A percentile compares a stretch with the other conserved stretches of the same genome.
These are phyloP conservation scores for Hirsutella minnesotensis DNA, from an alignment of 2,329 filamentous ascomycete species.

Conservation along the genomic window DNA sequence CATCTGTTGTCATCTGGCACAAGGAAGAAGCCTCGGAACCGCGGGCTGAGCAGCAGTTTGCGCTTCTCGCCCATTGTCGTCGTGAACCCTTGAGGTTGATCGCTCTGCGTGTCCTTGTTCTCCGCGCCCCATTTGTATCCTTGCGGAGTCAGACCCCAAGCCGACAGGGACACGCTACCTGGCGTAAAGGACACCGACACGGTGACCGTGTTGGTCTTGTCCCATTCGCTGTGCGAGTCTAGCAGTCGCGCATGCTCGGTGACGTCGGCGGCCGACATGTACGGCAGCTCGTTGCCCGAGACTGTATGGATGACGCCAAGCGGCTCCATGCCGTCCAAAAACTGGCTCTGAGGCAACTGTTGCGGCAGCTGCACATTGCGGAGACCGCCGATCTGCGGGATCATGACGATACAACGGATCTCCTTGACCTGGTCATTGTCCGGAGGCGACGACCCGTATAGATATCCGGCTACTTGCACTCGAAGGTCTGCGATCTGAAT, in stretches of 20 bases:
- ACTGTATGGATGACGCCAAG: slow-evolving; percentile 92
- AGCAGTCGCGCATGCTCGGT: slow-evolving; percentile 88
- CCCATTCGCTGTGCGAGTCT: slow-evolving; percentile 54
- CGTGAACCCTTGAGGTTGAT: slow-evolving; percentile 88
- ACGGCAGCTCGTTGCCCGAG: slow-evolving; percentile 86
- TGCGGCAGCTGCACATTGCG: slow-evolving; percentile 86
- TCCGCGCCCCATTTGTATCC: slow-evolving; percentile 96
- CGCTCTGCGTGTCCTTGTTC: slow-evolving; percentile 85
- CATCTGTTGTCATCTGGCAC: slow-evolving; percentile 82
- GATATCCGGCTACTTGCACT: slow-evolving; percentile 89
- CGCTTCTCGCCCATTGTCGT: slow-evolving; percentile 91
- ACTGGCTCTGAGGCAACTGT: slow-evolving; percentile 83
- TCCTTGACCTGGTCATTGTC: slow-evolving; percentile 98
- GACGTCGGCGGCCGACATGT: slow-evolving; percentile 92
- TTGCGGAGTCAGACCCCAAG: slow-evolving; percentile 82
- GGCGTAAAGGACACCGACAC: slow-evolving; percentile 96
- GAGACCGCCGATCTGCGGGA: slow-evolving; percentile 89
- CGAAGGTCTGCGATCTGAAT: slow-evolving; percentile 94
- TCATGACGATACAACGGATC: slow-evolving; percentile 90
- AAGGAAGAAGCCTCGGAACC: slow-evolving; percentile 91
- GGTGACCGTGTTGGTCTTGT: slow-evolving; percentile 80
- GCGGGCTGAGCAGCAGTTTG: slow-evolving; percentile 83
- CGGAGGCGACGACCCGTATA: slow-evolving; percentile 84
- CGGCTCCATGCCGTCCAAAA: slow-evolving; percentile 75
- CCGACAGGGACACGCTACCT: slow-evolving; percentile 85